Conservation (phyloP, 352 stramenopile genomes). For the Elongisporangium anandrum region DNA sequence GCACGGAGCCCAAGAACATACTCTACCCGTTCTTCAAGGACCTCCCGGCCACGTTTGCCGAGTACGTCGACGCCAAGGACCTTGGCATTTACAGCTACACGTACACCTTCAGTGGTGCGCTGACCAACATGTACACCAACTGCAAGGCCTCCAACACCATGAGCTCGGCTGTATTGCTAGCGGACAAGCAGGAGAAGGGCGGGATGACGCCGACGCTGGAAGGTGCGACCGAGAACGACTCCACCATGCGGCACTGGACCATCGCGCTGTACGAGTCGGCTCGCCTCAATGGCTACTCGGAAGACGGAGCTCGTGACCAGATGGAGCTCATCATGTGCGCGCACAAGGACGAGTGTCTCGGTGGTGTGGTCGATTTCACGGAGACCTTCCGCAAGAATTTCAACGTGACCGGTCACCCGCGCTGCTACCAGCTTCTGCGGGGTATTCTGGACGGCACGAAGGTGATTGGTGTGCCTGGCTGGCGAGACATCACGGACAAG, state of each 20-base stretch:
- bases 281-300: conserved; percentile 35
- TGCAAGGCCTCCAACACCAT: conserved; percentile 34
- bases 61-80: conserved; percentile 49
- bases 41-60: conserved; percentile 27
- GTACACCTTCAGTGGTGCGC: conserved; percentile 37
- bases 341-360: conserved; percentile 47
- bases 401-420: conserved; percentile 30
- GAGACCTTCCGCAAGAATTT: conserved; percentile 43
- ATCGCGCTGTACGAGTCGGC: conserved; percentile 46
- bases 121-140: conserved; percentile 47
- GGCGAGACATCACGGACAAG: conserved; percentile 26
- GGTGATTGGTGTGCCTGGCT: conserved; percentile 46
- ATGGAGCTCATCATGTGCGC: conserved; percentile 53
- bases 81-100: conserved; percentile 56
- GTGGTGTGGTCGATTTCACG: conserved; percentile 33
- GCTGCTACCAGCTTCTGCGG: conserved; percentile 39
- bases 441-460: conserved; percentile 22
- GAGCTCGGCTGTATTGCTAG: conserved; percentile 6
- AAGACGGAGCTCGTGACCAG: conserved; percentile 28
- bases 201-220: conserved; percentile 12
- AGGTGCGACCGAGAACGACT: conserved; percentile 16
- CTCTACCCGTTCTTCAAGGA: conserved; percentile 69
- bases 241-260: conserved; percentile 31
- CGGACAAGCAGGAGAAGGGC: neutral
- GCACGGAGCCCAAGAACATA: conserved; percentile 25